Conservation (phyloP, 495 filamentous ascomycete genomes). For the Neurospora sp. region DNA sequence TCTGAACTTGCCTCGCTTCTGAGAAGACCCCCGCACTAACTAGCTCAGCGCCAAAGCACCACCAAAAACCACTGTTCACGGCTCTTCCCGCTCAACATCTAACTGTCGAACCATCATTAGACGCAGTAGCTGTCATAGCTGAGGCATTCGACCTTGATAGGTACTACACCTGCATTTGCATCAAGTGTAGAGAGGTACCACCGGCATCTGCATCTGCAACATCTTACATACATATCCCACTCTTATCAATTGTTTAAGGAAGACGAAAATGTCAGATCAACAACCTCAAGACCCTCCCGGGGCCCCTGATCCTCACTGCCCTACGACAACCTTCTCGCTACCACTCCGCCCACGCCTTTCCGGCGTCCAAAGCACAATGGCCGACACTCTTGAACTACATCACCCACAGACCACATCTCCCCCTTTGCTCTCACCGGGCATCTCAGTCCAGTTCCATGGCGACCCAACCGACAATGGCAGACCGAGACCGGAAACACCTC, state of each 20-base stretch:
- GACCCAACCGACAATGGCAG: constrained; percentile 5
- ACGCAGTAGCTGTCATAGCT: neutral
- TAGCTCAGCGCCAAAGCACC: neutral
- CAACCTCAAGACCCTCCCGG: neutral
- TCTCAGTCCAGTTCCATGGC: constrained; percentile 29
- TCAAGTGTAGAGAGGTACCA: neutral
- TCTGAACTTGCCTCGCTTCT: neutral
- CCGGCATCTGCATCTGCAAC: neutral
- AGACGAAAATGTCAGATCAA: neutral
- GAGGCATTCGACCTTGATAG: neutral
- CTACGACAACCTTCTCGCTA: neutral
- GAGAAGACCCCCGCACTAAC: neutral
- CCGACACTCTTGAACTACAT: neutral
- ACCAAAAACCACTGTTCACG: neutral
- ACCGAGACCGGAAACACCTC: constrained; percentile 1
- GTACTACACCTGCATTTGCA: neutral
- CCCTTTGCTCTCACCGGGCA: constrained; percentile 26
- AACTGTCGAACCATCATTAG: neutral
- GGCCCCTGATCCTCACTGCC: neutral
- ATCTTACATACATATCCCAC: neutral
- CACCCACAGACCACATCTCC: constrained; percentile 7
- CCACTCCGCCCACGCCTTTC: constrained; percentile 10
- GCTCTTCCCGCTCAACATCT: neutral
- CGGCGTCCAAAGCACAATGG: constrained; percentile 4
- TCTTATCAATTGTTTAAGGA: neutral